Evolutionary conservation across 164 flowering plant genomes (phyloP).

Genomic region (Dillenia turbinata): DNA sequence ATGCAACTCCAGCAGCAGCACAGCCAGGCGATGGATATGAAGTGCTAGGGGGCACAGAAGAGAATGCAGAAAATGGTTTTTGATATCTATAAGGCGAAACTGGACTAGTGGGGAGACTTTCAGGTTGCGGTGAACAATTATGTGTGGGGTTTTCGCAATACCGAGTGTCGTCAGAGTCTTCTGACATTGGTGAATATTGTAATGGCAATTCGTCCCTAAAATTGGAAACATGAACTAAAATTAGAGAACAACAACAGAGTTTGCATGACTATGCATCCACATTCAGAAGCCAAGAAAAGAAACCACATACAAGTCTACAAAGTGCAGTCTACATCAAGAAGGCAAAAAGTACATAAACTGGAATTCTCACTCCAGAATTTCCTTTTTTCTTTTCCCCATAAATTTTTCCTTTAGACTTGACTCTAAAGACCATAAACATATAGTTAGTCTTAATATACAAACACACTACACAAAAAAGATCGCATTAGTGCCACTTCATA

Average conservation of each 20-base stretch:
- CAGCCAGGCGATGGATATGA: constrained; percentile 30
- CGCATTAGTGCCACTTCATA: too few species aligned
- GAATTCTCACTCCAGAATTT: too few species aligned
- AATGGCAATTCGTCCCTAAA: constrained; percentile 71
- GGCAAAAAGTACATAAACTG: too few species aligned
- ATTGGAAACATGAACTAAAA: constrained; percentile 6
- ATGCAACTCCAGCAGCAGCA: constrained; percentile 18
- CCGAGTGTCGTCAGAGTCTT: constrained; percentile 83
- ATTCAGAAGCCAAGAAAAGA: too few species aligned
- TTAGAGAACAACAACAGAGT: neutral
- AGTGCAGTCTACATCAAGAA: too few species aligned
- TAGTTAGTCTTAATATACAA: too few species aligned
- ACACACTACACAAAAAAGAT: too few species aligned
- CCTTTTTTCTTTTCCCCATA: too few species aligned
- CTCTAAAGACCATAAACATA: too few species aligned
- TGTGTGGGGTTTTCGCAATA: constrained; percentile 45
- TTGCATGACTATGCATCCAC: too few species aligned
- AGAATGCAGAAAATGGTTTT: constrained; percentile 29
- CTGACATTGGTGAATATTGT: constrained; percentile 94
- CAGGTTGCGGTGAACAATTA: constrained; percentile 44
- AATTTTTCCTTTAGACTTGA: too few species aligned
- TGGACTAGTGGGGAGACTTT: constrained; percentile 68
- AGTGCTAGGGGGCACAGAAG: constrained; percentile 26
- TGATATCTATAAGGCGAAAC: constrained; percentile 80
- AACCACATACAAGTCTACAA: too few species aligned